Evolutionary conservation across 768 basidiomycete species (phyloP).

Genomic region (Russula brevipes): DNA sequence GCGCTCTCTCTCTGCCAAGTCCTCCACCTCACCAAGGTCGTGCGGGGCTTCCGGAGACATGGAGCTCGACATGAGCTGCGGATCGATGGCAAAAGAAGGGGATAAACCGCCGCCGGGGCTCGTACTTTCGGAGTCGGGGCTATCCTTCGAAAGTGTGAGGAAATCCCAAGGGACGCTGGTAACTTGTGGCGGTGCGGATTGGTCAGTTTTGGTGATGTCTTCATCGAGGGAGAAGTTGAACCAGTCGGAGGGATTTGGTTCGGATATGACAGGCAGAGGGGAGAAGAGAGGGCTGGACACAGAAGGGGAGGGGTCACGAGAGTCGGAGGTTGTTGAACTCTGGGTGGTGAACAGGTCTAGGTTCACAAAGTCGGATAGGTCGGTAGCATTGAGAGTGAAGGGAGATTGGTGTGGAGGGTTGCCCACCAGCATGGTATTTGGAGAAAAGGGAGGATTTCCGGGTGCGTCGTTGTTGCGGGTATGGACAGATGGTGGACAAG

Average conservation of each 20-base stretch:
- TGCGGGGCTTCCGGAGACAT: slow-evolving; percentile 39
- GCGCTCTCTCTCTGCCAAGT: slow-evolving; percentile 32
- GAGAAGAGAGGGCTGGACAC: slow-evolving; percentile 22
- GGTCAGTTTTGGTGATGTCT: slow-evolving; percentile 31
- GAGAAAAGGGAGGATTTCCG: not conserved
- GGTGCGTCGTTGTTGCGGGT: slow-evolving; percentile 2
- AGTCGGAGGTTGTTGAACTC: slow-evolving; percentile 17
- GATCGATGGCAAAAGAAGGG: slow-evolving; percentile 55
- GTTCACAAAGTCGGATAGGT: slow-evolving; percentile 25
- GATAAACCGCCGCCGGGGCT: slow-evolving; percentile 25
- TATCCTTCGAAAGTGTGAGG: slow-evolving; percentile 33
- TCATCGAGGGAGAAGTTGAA: slow-evolving; percentile 33
- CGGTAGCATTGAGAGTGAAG: slow-evolving; percentile 8
- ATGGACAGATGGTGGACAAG: slow-evolving; percentile 14
- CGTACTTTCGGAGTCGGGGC: slow-evolving; percentile 25
- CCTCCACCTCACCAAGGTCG: slow-evolving; percentile 38
- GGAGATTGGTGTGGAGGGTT: slow-evolving; percentile 15
- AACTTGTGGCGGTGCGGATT: slow-evolving; percentile 28
- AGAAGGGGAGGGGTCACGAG: slow-evolving; percentile 24
- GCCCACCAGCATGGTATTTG: slow-evolving; percentile 17
- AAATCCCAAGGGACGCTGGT: slow-evolving; percentile 37
- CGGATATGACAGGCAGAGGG: slow-evolving; percentile 20
- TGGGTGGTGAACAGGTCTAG: slow-evolving; percentile 22
- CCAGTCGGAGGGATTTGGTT: slow-evolving; percentile 19
- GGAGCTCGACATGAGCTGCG: slow-evolving; percentile 68